phyloP scores from a whole-genome alignment of 2,329 filamentous ascomycete genomes.

The Phialophora verrucosa region DNA sequence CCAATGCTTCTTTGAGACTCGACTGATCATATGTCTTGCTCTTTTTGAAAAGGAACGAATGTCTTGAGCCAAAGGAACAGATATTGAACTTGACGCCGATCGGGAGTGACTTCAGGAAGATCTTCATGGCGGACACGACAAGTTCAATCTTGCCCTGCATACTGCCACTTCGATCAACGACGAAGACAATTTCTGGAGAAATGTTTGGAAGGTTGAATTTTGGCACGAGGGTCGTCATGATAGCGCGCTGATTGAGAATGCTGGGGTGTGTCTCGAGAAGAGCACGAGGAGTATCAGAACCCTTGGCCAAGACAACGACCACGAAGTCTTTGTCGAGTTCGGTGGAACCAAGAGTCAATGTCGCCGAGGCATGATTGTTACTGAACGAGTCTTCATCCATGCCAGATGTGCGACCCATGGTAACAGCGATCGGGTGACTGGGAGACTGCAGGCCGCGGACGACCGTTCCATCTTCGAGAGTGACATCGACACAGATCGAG shows the following conservation, averaged over 20 bases:
- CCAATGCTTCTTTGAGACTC: constrained; percentile 53
- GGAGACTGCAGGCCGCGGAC: constrained; percentile 70
- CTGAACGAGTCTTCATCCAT: constrained; percentile 53
- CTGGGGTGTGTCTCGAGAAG: constrained; percentile 70
- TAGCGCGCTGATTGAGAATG: constrained; percentile 65
- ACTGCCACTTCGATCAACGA: constrained; percentile 74
- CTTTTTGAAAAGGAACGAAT: constrained; percentile 55
- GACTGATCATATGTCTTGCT: constrained; percentile 55
- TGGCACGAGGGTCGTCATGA: constrained; percentile 74
- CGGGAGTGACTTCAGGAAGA: constrained; percentile 66
- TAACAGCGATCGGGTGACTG: constrained; percentile 70
- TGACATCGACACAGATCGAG: constrained; percentile 64
- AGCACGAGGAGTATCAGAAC: constrained; percentile 65
- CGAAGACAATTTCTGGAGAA: constrained; percentile 70
- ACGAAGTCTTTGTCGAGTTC: constrained; percentile 70
- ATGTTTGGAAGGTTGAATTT: constrained; percentile 67
- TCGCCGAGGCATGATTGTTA: constrained; percentile 67
- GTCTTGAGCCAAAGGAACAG: constrained; percentile 60
- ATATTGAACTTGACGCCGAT: constrained; percentile 63
- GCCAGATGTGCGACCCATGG: constrained; percentile 64
- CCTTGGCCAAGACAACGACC: constrained; percentile 66
- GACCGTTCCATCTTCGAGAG: constrained; percentile 61
- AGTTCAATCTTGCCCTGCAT: constrained; percentile 57
- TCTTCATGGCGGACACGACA: constrained; percentile 57
- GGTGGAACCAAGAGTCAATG: constrained; percentile 59